Conservation (phyloP, 2,329 filamentous ascomycete genomes). For the Aaosphaeria pasadenensis region DNA sequence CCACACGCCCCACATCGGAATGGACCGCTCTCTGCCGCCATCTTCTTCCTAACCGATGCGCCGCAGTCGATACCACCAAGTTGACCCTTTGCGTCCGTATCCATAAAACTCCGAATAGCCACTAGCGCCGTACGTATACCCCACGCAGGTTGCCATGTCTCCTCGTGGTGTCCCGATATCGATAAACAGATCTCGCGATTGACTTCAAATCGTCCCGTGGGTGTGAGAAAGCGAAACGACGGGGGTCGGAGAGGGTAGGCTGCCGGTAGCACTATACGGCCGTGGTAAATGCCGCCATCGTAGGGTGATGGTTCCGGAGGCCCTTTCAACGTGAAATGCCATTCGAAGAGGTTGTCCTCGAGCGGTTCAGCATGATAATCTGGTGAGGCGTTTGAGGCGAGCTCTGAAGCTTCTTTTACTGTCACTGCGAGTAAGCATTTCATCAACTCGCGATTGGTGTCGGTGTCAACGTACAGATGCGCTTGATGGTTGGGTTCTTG, state of each 20-base stretch:
- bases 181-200: constrained; percentile 96
- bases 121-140: constrained; percentile 85
- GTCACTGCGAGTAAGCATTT: constrained; percentile 14
- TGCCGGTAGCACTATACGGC: constrained; percentile 85
- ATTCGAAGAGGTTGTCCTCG: constrained; percentile 91
- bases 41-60: constrained; percentile 58
- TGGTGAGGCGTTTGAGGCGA: constrained; percentile 73
- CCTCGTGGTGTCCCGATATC: constrained; percentile 93
- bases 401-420: constrained; percentile 90
- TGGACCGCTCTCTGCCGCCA: constrained; percentile 63
- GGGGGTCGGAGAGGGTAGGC: constrained; percentile 90
- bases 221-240: constrained; percentile 92
- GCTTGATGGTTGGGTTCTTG: constrained; percentile 80
- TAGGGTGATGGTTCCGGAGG: constrained; percentile 77
- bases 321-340: constrained; percentile 96
- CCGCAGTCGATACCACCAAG: constrained; percentile 82
- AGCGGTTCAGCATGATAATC: constrained; percentile 84
- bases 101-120: constrained; percentile 85
- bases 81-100: constrained; percentile 82
- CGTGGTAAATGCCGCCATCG: constrained; percentile 84
- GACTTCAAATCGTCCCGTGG: constrained; percentile 87
- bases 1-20: constrained; percentile 72
- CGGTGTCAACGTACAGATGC: constrained; percentile 61
- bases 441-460: constrained; percentile 21
- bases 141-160: constrained; percentile 99